Percentiles rank a stretch among this genome's conserved stretches.
phyloP scores from a whole-genome alignment of 331 rosid genomes.

The Spiraea crenata region DNA sequence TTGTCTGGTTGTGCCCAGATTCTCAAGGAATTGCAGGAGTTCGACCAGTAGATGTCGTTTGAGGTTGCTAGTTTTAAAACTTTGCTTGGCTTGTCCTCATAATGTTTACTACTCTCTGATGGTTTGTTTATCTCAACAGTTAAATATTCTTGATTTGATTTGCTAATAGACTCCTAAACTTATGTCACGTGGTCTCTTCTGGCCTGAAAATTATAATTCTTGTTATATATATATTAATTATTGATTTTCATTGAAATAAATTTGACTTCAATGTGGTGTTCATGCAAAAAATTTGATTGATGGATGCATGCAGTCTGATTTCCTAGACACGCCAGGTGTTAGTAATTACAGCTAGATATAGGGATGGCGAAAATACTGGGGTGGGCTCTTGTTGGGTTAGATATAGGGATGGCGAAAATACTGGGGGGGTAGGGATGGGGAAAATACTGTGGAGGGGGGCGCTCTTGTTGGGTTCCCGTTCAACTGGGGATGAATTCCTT shows the following conservation, averaged over 20 bases:
- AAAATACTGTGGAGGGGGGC: too few relatives aligned
- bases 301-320: too few relatives aligned
- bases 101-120: conserved; percentile 31
- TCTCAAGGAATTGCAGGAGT: conserved; percentile 62
- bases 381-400: too few relatives aligned
- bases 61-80: conserved; percentile 12
- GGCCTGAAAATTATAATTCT: not conserved
- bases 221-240: not conserved
- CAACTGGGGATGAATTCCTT: too few relatives aligned
- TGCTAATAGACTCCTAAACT: conserved; percentile 29
- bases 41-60: conserved; percentile 41
- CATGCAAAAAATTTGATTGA: too few relatives aligned
- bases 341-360: too few relatives aligned
- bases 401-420: too few relatives aligned
- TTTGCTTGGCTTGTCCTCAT: conserved; percentile 22
- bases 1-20: conserved; percentile 58
- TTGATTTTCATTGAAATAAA: not conserved
- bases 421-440: too few relatives aligned
- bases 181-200: conserved; percentile 24
- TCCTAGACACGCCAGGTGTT: too few relatives aligned
- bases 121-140: conserved; percentile 42
- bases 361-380: too few relatives aligned
- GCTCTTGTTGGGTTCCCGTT: too few relatives aligned
- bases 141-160: conserved; percentile 33
- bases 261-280: not conserved